Evolutionary conservation across 305 asterid species (phyloP), one percentile per base, ranked within the genome.

Genomic region (Striga hermonthica): DNA sequence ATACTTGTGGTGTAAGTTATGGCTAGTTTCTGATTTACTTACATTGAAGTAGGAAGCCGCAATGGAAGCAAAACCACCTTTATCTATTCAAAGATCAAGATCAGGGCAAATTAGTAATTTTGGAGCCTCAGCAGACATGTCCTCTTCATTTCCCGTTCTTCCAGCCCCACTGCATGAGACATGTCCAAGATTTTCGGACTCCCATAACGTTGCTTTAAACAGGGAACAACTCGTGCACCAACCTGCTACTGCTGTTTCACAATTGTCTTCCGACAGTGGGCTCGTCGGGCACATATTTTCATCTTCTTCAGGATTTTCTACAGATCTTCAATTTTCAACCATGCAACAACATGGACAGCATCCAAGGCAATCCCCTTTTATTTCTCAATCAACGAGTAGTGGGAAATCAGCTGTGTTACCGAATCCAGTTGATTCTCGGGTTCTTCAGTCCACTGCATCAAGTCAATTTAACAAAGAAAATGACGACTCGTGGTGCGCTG

Each of bases 221-320:
- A 79, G 80, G 69, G 86, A 81, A 22, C 31, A 22, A 69, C 41
- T 73, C 67, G 71, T 70, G 78, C 83, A 78, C 58, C 68, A 50
- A 68, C 82, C 86, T 71, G 60, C 77, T 58, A 67, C 80, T 67
- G 76, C 60, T 67, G 69, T 66, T 61, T 78, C 94, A 55, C 58
- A 82, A 22, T 57, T 81, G 70, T 77, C 86, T 75, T 81, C 87
- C 68, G 68, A 77, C 70, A 80, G 84, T 77, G 85, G 81, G 74
- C 84, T 67, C 72, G 87, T 78, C 65, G 91, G 93, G 39, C 93
- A 76, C 79, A 77, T 83, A 50, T 79, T 86, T 67, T 86, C 95
- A 65, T 78, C 93, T 57, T 74, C 91, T 4, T 82, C 95, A 16
- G 91, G 84, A 65, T 81, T 79, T 66, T 83, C 89, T 14, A 62